Evolutionary conservation across 306 rosid species (phyloP).

Genomic region (Dalbergia cochinchinensis): DNA sequence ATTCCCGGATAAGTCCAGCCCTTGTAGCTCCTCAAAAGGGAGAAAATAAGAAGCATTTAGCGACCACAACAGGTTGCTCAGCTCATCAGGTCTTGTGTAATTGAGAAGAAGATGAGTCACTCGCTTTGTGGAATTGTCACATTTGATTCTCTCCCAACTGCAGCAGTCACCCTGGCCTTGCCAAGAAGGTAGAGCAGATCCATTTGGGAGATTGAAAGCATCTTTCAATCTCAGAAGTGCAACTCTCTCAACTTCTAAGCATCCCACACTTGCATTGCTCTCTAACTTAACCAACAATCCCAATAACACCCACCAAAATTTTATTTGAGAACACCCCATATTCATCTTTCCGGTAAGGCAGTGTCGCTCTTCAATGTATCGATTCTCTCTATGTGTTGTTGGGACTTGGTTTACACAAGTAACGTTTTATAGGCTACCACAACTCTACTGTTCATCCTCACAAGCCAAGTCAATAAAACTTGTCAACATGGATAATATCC

Average conservation of each 20-base stretch:
- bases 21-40: no score
- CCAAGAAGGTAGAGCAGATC: slow-evolving; percentile 23
- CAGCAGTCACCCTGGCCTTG: not conserved
- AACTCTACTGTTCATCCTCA: no score
- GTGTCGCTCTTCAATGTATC: no score
- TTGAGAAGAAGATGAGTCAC: not conserved
- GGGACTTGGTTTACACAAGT: no score
- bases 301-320: not conserved
- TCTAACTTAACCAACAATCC: not conserved
- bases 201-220: slow-evolving; percentile 30
- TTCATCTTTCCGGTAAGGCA: not conserved
- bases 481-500: no score
- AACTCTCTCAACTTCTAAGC: slow-evolving; percentile 11
- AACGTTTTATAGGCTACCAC: no score
- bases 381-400: no score
- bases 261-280: not conserved
- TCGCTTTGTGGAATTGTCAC: slow-evolving; percentile 13
- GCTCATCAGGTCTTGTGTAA: no score
- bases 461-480: no score
- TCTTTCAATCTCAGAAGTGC: slow-evolving; percentile 5
- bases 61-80: no score
- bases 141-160: slow-evolving; percentile 11
- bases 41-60: no score
- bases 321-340: not conserved
- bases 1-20: no score